Base-by-base conservation (phyloP, 73 alveolate genomes). In the Urostyla sp. region DNA sequence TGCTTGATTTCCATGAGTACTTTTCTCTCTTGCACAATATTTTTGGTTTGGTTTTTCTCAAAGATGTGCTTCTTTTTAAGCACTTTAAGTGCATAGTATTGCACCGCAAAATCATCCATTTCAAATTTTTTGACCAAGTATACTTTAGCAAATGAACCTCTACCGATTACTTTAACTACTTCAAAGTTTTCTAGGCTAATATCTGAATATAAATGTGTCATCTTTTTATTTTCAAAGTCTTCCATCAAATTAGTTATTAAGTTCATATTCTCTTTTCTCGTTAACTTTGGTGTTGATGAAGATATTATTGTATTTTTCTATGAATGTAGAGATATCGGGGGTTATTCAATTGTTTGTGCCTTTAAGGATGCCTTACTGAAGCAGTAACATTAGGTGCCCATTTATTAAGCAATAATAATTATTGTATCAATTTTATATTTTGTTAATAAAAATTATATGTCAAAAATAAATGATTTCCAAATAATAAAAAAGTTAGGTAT, bases 41-140 rank as follows among this genome's bases (percentile, higher is more conserved):
- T 88, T 60, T 85, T 79, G 51, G 82, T 80, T 58, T 90, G 91
- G 45, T 87, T 74, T 50, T 90, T 87, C 82, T 69, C 52, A 72
- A 77, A 87, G 46, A 91, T 55, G 43, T 75, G 75, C 55, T 51
- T 87, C 79, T 91, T 91, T 56, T 91, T 91, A 37, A 90, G 59
- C 16, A 87, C 92, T 87, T 90, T 90, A 85, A 87, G 75, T 13
- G 97, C 97, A 81, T 87, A 90, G 59, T 83, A 95, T 31, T 48
- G 45, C 37, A 91, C 77, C 37, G 75, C 88, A 24, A 46, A 21
- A 1, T 11, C 28, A 7, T 26, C 72, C 23, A 31, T 27, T 3
- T 46, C 34, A 69, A 83, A 66, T 11, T 54, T 24, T 35, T 83
- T 79, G 48, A 83, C 95, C 53, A 87, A 48, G 28, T 52, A 87